A percentile compares a stretch with the other conserved stretches of the same genome.
Conservation (phyloP, 805 yeast genomes). For the Candida ficus region DNA sequence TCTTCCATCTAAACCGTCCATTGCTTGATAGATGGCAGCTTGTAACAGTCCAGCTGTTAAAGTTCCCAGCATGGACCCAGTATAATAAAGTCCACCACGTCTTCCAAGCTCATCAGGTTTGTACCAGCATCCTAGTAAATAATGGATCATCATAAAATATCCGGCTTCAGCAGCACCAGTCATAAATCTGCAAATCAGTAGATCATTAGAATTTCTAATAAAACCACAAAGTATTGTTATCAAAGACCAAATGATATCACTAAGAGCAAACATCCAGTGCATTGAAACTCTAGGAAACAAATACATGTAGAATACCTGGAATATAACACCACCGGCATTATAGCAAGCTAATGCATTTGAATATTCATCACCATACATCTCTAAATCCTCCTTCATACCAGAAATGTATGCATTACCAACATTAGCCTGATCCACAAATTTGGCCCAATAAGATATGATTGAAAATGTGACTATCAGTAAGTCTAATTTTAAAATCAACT, state of each 20-base stretch:
- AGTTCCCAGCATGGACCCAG: constrained; percentile 44
- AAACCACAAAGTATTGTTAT: constrained; percentile 4
- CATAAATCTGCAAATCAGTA: constrained; percentile 6
- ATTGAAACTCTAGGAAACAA: constrained; percentile 49
- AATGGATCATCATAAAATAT: constrained; percentile 34
- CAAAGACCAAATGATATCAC: constrained; percentile 6
- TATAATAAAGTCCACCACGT: constrained; percentile 55
- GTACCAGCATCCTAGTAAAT: constrained; percentile 58
- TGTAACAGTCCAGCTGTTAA: constrained; percentile 54
- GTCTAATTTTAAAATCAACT: constrained; percentile 44
- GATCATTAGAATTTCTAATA: background rate
- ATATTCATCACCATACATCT: constrained; percentile 52
- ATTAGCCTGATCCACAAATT: constrained; percentile 37
- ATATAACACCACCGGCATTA: constrained; percentile 52
- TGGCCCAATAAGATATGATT: constrained; percentile 61
- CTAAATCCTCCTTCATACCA: constrained; percentile 41
- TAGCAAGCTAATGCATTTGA: constrained; percentile 54
- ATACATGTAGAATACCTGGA: constrained; percentile 60
- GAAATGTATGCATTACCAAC: constrained; percentile 40
- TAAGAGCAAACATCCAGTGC: constrained; percentile 29
- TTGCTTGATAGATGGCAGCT: constrained; percentile 35
- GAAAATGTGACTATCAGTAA: constrained; percentile 46
- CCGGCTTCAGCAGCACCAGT: constrained; percentile 15
- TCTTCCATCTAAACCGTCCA: constrained; percentile 39
- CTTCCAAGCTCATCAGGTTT: constrained; percentile 50